phyloP scores from a whole-genome alignment of 495 filamentous ascomycete genomes.

The Aspergillus panamensis region DNA sequence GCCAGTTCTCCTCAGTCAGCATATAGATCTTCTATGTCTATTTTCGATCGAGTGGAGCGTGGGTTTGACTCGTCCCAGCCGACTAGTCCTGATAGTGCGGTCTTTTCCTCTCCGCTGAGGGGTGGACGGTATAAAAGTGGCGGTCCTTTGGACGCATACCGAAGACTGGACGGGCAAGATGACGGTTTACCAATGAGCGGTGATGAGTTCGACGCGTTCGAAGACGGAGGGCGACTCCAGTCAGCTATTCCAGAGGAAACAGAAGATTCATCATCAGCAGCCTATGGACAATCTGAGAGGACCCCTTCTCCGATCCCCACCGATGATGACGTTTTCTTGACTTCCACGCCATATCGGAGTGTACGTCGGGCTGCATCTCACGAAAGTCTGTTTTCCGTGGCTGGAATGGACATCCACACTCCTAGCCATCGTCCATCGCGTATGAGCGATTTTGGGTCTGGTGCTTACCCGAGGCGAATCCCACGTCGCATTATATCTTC shows the following conservation, averaged over 20 bases:
- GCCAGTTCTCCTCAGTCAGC: slow-evolving; percentile 77
- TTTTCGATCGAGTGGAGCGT: slow-evolving; percentile 69
- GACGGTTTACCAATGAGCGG: slow-evolving; percentile 23
- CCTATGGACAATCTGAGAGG: slow-evolving; percentile 15
- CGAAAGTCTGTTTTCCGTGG: slow-evolving; percentile 50
- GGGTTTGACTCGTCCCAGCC: slow-evolving; percentile 59
- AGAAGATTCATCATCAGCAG: slow-evolving; percentile 31
- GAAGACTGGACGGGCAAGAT: slow-evolving; percentile 17
- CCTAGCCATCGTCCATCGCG: slow-evolving; percentile 34
- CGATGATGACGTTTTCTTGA: slow-evolving; percentile 26
- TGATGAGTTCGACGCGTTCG: slow-evolving; percentile 21
- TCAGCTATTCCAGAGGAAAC: slow-evolving; percentile 43
- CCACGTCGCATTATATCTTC: slow-evolving; percentile 39
- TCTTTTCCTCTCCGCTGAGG: slow-evolving; percentile 48
- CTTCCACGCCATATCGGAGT: slow-evolving; percentile 25
- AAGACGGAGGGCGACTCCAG: slow-evolving; percentile 24
- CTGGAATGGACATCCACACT: slow-evolving; percentile 51
- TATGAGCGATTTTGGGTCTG: slow-evolving; percentile 32
- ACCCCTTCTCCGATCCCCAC: slow-evolving; percentile 12
- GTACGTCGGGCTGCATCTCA: slow-evolving; percentile 44
- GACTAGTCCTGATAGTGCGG: slow-evolving; percentile 68
- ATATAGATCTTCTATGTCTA: slow-evolving; percentile 59
- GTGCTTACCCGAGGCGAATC: slow-evolving; percentile 25
- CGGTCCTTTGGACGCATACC: slow-evolving; percentile 30
- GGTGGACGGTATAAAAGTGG: slow-evolving; percentile 48